These are phyloP conservation scores for Agastache rugosa DNA, from an alignment of 257 asterid species.

Conservation along the genomic window DNA sequence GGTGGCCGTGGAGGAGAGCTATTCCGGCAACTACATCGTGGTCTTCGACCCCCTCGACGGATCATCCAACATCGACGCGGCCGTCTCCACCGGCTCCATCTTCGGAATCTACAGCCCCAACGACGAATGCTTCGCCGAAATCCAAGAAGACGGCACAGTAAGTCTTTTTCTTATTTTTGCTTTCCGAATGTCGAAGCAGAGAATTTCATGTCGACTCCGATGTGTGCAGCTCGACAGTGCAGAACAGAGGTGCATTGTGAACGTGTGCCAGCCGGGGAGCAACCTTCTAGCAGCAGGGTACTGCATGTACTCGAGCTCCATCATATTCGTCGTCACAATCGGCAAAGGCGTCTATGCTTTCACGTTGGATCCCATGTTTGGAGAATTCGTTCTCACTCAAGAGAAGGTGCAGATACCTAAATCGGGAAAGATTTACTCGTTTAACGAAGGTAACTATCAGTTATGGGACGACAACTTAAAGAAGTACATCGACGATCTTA, in stretches of 20 bases:
- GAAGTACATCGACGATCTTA: conserved; percentile 84
- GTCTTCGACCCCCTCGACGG: conserved; percentile 98
- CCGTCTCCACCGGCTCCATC: conserved; percentile 93
- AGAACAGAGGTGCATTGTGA: conserved; percentile 69
- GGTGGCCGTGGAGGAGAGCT: conserved; percentile 96
- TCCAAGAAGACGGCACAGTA: conserved; percentile 69
- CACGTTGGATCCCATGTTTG: conserved; percentile 86
- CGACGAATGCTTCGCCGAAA: conserved; percentile 80
- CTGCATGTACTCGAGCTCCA: conserved; percentile 96
- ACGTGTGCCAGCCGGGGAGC: conserved; percentile 89
- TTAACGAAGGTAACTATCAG: conserved; percentile 93
- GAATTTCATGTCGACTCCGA: not conserved
- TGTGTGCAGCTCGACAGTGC: conserved; percentile 62
- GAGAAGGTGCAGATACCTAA: conserved; percentile 79
- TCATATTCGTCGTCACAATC: conserved; percentile 71
- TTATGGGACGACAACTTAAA: conserved; percentile 87
- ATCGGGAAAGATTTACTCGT: conserved; percentile 79
- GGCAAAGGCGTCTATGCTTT: conserved; percentile 87
- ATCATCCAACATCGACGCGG: conserved; percentile 94
- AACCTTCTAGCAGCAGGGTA: conserved; percentile 95
- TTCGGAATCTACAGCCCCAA: conserved; percentile 92
- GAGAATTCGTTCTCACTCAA: conserved; percentile 89
- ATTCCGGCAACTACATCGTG: conserved; percentile 94
- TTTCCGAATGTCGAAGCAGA: not conserved
- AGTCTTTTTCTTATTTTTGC: not conserved